These are phyloP conservation scores for Boletus sp. DNA, from an alignment of 768 basidiomycete genomes.

Conservation along the genomic window DNA sequence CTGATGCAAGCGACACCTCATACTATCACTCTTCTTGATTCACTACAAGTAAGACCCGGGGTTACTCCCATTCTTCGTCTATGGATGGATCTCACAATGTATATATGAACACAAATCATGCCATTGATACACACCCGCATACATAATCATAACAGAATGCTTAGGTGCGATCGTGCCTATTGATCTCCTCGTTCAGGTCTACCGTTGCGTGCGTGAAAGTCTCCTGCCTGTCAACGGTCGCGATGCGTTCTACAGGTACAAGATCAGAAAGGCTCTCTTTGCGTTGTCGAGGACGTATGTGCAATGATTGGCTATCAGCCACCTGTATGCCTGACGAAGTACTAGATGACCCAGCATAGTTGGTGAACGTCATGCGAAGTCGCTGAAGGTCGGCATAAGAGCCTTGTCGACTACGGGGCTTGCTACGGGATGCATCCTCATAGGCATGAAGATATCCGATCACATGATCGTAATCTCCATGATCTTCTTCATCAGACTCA, in stretches of 20 bases:
- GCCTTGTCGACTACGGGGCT: slow-evolving; percentile 58
- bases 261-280: slow-evolving; percentile 63
- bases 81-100: slow-evolving; percentile 25
- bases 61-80: slow-evolving; percentile 13
- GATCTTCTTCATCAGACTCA: slow-evolving; percentile 81
- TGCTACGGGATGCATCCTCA: slow-evolving; percentile 42
- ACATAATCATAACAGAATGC: slow-evolving; percentile 13
- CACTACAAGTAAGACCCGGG: slow-evolving; percentile 17
- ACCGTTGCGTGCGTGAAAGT: slow-evolving; percentile 62
- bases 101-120: slow-evolving; percentile 27
- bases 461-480: slow-evolving; percentile 90
- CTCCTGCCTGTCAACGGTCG: slow-evolving; percentile 53
- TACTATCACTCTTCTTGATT: not conserved
- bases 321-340: slow-evolving; percentile 16
- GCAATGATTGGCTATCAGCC: slow-evolving; percentile 39
- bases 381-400: slow-evolving; percentile 84
- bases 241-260: slow-evolving; percentile 61
- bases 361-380: slow-evolving; percentile 41
- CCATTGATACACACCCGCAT: slow-evolving; percentile 17
- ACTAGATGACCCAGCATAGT: slow-evolving; percentile 9
- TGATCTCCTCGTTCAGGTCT: slow-evolving; percentile 63
- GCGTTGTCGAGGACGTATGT: slow-evolving; percentile 52
- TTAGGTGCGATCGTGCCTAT: slow-evolving; percentile 30
- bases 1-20: slow-evolving; percentile 13
- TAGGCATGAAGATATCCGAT: slow-evolving; percentile 58